Base-by-base conservation (phyloP, 768 basidiomycete genomes). In the Piloderma croceum region DNA sequence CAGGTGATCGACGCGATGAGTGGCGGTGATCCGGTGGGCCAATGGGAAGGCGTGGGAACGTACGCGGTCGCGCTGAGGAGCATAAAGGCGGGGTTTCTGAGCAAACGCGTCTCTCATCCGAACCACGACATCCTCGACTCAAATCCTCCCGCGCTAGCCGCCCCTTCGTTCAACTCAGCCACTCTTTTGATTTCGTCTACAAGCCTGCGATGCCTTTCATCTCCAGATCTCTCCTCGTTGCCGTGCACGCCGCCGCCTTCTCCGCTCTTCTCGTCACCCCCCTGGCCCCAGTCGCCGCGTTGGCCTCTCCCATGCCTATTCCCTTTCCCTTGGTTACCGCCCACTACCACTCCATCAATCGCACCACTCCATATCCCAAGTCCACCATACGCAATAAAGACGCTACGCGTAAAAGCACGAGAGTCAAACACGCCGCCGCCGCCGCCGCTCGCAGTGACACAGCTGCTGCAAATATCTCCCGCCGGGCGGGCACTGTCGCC, bases 241-340 rank as follows among this genome's bases (percentile, higher is more conserved):
- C 63, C 41, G 51, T 71, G 36, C 61, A 70, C 51, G 61, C 67
- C 34, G 49, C 66, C 44, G 60, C 56, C 42, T 59, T 76, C 47
- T 54, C 63, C 35, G 53, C 62, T 33, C 52, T 68, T 41, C 46
- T 62, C 45, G 59, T 62, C 38, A 33, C 49, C 12, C 38, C 45
- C n/a, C 22, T 51, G n/a, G 25, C 45, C 4, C 41, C 54, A 15
- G 42, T 47, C 5, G 32, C 42, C 9, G 52, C 49, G 17, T 34
- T 57, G 24, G 65, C 62, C 6, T 43, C 53, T 17, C 57, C 62
- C n/a, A 31, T 55, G 19, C 39, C 53, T 11, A 34, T 47, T 20
- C 44, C 54, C 13, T 19, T 47, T 27, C 27, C 27, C 15, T 15
- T 40, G n/a, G n/a, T n/a, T n/a, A n/a, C n/a, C n/a, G n/a, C n/a